phyloP scores from a whole-genome alignment of 805 yeast genomes.

The Candida multigemmis region DNA sequence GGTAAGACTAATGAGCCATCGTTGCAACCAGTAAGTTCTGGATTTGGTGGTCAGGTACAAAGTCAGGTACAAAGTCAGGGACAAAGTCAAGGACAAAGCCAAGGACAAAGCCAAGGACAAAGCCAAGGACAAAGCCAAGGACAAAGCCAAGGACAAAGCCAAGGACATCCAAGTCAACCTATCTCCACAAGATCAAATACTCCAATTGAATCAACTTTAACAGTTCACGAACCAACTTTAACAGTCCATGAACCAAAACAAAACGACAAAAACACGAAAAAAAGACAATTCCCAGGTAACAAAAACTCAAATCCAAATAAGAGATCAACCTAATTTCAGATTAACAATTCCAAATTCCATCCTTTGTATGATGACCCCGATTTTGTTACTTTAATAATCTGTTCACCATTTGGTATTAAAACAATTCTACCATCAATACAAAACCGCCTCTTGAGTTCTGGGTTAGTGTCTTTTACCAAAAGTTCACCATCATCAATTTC shows the following conservation, averaged over 20 bases:
- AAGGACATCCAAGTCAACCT: no score
- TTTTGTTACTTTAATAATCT: constrained; percentile 1
- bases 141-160: constrained; percentile 10
- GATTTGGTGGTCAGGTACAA: background rate
- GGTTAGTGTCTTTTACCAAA: constrained; percentile 5
- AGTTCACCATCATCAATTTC: constrained; percentile 12
- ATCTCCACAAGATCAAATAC: background rate
- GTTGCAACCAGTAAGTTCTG: constrained; percentile 1
- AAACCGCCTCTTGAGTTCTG: constrained; percentile 31
- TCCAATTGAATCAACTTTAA: constrained; percentile 16
- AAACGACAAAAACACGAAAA: constrained; percentile 8
- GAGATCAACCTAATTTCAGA: background rate
- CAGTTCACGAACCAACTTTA: constrained; percentile 20
- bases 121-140: constrained; percentile 1
- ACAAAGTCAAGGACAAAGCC: background rate
- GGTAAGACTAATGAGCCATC: constrained; percentile 15
- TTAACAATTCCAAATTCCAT: background rate
- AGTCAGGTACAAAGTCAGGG: background rate
- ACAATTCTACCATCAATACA: constrained; percentile 62
- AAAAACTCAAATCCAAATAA: constrained; percentile 2
- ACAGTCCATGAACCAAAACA: constrained; percentile 6
- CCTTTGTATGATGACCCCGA: background rate
- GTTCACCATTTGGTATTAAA: constrained; percentile 14
- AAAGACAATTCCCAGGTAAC: constrained; percentile 8
- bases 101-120: background rate